Conservation (phyloP, 2,329 filamentous ascomycete species). For the Fusarium illudens region DNA sequence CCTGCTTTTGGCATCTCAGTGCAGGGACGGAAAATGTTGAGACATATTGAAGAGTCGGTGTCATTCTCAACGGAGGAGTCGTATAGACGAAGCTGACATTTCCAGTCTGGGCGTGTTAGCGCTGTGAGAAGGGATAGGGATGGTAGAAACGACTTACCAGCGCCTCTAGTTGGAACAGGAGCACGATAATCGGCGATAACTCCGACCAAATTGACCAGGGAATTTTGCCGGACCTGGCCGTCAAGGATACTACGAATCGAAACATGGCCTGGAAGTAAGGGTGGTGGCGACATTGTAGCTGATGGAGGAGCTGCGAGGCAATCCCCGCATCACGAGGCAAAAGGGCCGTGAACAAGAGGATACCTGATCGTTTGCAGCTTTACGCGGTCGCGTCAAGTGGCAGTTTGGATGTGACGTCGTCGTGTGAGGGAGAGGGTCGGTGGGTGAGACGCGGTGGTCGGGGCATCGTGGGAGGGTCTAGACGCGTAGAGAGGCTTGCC, state of each 20-base stretch:
- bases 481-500: constrained; percentile 25
- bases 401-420: constrained; percentile 1
- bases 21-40: constrained; percentile 69
- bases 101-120: constrained; percentile 58
- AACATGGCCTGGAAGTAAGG: constrained; percentile 38
- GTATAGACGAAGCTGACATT: constrained; percentile 67
- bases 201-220: constrained; percentile 70
- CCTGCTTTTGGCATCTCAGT: constrained; percentile 58
- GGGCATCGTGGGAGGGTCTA: neutral
- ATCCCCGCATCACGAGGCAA: constrained; percentile 3
- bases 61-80: constrained; percentile 64
- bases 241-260: constrained; percentile 56
- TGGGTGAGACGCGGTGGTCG: constrained; percentile 26
- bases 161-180: constrained; percentile 59
- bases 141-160: constrained; percentile 54
- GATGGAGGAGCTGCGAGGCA: constrained; percentile 3
- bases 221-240: constrained; percentile 41
- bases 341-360: neutral
- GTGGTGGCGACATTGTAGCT: constrained; percentile 9
- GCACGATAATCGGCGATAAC: constrained; percentile 72
- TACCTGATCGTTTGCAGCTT: neutral
- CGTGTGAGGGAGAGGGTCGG: neutral
- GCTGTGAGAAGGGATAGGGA: neutral
- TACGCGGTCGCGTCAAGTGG: constrained; percentile 12
- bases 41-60: constrained; percentile 48